Evolutionary conservation across 176 grass and related monocot genomes (phyloP).

Genomic region (Leersia perrieri): DNA sequence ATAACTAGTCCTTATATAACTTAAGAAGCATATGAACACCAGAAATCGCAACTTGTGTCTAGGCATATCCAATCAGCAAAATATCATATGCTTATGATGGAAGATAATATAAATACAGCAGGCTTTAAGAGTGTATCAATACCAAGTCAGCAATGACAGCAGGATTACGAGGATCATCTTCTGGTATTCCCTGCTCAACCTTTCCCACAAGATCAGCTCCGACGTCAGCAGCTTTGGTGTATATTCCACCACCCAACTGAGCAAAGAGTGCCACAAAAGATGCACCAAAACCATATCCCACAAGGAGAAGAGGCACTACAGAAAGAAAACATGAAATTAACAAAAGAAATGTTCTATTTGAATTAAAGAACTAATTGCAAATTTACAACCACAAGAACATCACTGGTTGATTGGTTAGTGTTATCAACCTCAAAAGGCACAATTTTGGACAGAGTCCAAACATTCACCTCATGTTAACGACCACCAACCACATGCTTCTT

Average conservation of each 20-base stretch:
- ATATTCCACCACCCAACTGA: slow-evolving; percentile 98
- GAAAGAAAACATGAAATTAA: slow-evolving; percentile 35
- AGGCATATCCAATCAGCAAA: slow-evolving; percentile 16
- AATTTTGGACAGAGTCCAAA: neutral
- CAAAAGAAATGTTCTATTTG: slow-evolving; percentile 11
- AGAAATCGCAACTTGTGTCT: neutral
- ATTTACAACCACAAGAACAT: slow-evolving; percentile 19
- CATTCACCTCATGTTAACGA: neutral
- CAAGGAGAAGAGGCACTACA: slow-evolving; percentile 99
- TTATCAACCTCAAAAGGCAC: neutral
- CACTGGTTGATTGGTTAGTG: slow-evolving; percentile 4
- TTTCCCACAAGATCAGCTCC: slow-evolving; percentile 99
- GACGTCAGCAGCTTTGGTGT: slow-evolving; percentile 98
- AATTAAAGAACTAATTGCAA: neutral
- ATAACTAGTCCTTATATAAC: slow-evolving; percentile 19
- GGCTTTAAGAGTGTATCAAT: slow-evolving; percentile 41
- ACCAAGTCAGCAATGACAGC: slow-evolving; percentile 99
- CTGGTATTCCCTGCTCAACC: slow-evolving; percentile 98
- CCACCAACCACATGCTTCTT: neutral
- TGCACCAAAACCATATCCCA: slow-evolving; percentile 98
- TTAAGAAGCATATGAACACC: neutral
- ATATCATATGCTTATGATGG: slow-evolving; percentile 5
- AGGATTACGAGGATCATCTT: slow-evolving; percentile 99
- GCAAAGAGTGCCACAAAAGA: slow-evolving; percentile 99
- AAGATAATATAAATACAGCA: neutral